phyloP scores from a whole-genome alignment of 257 asterid genomes.

The Solanum chaucha region DNA sequence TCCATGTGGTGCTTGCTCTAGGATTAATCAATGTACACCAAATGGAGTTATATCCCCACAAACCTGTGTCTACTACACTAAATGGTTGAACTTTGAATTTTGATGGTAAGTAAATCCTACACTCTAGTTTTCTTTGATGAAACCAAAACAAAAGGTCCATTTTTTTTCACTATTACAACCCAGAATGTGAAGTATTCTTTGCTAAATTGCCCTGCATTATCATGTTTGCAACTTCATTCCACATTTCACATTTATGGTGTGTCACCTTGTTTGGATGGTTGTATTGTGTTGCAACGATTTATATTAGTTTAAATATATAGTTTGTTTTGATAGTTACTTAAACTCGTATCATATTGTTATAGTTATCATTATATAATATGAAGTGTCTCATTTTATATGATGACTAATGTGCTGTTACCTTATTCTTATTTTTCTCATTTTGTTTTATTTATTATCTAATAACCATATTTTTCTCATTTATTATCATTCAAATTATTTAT shows the following conservation, averaged over 20 bases:
- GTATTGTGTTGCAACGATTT: too few relatives aligned
- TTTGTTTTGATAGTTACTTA: neutral
- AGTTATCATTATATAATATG: neutral
- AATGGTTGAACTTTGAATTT: conserved; percentile 48
- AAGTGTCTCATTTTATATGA: too few relatives aligned
- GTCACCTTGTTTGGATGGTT: too few relatives aligned
- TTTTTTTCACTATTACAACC: conserved; percentile 48
- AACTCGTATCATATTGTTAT: neutral
- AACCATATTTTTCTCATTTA: neutral
- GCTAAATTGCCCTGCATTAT: conserved; percentile 58
- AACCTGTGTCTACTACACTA: conserved; percentile 47
- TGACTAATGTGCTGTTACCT: too few relatives aligned
- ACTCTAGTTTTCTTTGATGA: too few relatives aligned
- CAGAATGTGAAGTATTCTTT: conserved; percentile 81
- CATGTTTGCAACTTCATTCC: neutral
- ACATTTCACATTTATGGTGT: too few relatives aligned
- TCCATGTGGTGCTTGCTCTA: conserved; percentile 70
- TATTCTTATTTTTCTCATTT: too few relatives aligned
- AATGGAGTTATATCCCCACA: conserved; percentile 57
- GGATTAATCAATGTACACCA: conserved; percentile 39
- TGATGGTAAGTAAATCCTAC: neutral
- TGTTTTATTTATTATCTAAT: neutral
- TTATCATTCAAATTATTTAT: too few relatives aligned
- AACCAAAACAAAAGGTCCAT: too few relatives aligned
- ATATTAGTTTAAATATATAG: neutral